Conservation (phyloP, 2,329 filamentous ascomycete species). For the Claviceps pazoutovae region DNA sequence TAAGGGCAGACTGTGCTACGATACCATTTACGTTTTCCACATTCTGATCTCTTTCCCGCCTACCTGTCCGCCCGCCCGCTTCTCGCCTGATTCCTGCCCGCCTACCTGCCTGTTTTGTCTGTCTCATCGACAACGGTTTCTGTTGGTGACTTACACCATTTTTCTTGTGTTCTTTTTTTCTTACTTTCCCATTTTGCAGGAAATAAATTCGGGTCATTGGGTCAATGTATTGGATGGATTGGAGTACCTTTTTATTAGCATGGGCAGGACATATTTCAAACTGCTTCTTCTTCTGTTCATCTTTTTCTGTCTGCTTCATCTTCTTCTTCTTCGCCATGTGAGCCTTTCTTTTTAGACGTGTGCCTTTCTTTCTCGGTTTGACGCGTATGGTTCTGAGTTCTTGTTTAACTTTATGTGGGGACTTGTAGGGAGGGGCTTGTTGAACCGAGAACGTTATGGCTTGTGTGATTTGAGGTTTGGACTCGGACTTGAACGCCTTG, state of each 20-base stretch:
- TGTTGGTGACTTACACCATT: not conserved
- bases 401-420: not conserved
- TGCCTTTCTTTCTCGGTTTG: conserved; percentile 4
- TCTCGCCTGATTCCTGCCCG: no score
- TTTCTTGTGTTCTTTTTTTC: conserved; percentile 8
- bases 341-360: conserved; percentile 7
- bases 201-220: conserved; percentile 15
- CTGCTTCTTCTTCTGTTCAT: not conserved
- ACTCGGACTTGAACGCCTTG: no score
- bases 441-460: no score
- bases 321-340: conserved; percentile 8
- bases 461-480: no score
- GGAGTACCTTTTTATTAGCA: conserved; percentile 24
- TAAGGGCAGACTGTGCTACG: not conserved
- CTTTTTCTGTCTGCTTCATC: not conserved
- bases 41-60: not conserved
- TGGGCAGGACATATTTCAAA: not conserved
- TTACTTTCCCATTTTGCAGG: conserved; percentile 7
- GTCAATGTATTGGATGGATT: conserved; percentile 24
- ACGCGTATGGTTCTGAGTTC: not conserved
- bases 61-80: no score
- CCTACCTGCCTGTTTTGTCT: not conserved
- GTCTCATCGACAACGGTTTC: not conserved
- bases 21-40: not conserved
- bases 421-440: no score